A percentile compares a stretch with the other conserved stretches of the same genome.
These are phyloP conservation scores for Tulasnella sp. DNA, from an alignment of 768 basidiomycete genomes.

Conservation along the genomic window DNA sequence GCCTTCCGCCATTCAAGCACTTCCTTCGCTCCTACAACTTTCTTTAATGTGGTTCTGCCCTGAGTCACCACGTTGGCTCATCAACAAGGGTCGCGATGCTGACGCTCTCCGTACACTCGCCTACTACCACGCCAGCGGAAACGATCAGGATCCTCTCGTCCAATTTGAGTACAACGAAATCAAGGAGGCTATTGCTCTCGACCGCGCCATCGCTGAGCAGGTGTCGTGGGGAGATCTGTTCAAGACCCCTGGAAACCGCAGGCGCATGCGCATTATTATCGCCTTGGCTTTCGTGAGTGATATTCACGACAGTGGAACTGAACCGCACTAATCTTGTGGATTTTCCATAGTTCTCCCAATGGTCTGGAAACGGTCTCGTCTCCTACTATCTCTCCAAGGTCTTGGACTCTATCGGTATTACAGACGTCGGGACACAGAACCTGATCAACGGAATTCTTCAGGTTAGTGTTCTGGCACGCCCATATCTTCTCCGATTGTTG, in stretches of 20 bases:
- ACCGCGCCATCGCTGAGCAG: slow-evolving; percentile 45
- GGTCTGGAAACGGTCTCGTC: slow-evolving; percentile 57
- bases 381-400: slow-evolving; percentile 62
- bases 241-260: slow-evolving; percentile 56
- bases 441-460: slow-evolving; percentile 76
- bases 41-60: slow-evolving; percentile 56
- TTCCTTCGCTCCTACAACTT: slow-evolving; percentile 60
- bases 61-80: slow-evolving; percentile 67
- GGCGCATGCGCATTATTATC: slow-evolving; percentile 60
- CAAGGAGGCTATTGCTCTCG: slow-evolving; percentile 51
- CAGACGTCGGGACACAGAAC: slow-evolving; percentile 37
- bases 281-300: slow-evolving; percentile 9
- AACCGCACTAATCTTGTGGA: no score
- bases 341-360: slow-evolving; percentile 36
- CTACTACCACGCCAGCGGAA: slow-evolving; percentile 73
- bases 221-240: slow-evolving; percentile 63
- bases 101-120: slow-evolving; percentile 60
- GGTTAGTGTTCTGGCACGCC: no score
- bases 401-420: slow-evolving; percentile 34
- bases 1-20: slow-evolving; percentile 62
- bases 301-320: no score
- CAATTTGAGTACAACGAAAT: slow-evolving; percentile 70
- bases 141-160: slow-evolving; percentile 29
- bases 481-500: no score
- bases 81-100: slow-evolving; percentile 60